phyloP scores from a whole-genome alignment of 768 basidiomycete species.

The Hirschioporus abietinus region DNA sequence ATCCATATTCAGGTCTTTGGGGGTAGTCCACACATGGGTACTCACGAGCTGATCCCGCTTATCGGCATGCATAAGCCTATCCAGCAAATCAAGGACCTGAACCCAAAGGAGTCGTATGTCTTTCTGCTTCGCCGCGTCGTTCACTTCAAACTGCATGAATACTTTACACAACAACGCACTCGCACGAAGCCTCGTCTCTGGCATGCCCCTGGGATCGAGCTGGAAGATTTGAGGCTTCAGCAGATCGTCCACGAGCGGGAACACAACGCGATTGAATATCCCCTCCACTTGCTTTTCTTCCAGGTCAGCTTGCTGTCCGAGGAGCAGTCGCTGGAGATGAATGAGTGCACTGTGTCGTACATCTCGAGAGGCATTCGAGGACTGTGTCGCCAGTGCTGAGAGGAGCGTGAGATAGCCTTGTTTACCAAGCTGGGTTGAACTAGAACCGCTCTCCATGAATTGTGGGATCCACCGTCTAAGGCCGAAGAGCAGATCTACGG shows the following conservation, averaged over 20 bases:
- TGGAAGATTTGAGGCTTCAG: slow-evolving; percentile 76
- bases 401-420: slow-evolving; percentile 72
- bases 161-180: slow-evolving; percentile 90
- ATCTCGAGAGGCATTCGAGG: slow-evolving; percentile 76
- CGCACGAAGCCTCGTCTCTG: slow-evolving; percentile 84
- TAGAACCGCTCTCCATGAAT: slow-evolving; percentile 46
- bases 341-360: slow-evolving; percentile 76
- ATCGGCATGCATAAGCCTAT: slow-evolving; percentile 83
- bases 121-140: slow-evolving; percentile 51
- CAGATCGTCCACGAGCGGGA: slow-evolving; percentile 89
- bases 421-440: slow-evolving; percentile 41
- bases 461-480: slow-evolving; percentile 61
- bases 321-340: slow-evolving; percentile 77
- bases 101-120: slow-evolving; percentile 82
- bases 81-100: slow-evolving; percentile 81
- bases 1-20: background rate
- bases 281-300: slow-evolving; percentile 65
- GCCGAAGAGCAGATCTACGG: slow-evolving; percentile 74
- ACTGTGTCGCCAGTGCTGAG: slow-evolving; percentile 70
- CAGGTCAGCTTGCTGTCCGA: slow-evolving; percentile 66
- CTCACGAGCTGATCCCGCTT: slow-evolving; percentile 82
- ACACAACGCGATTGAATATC: slow-evolving; percentile 84
- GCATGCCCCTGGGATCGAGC: slow-evolving; percentile 81
- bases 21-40: slow-evolving; percentile 12
- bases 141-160: slow-evolving; percentile 89